phyloP scores from a whole-genome alignment of 306 rosid genomes.

The Quercus parvula region DNA sequence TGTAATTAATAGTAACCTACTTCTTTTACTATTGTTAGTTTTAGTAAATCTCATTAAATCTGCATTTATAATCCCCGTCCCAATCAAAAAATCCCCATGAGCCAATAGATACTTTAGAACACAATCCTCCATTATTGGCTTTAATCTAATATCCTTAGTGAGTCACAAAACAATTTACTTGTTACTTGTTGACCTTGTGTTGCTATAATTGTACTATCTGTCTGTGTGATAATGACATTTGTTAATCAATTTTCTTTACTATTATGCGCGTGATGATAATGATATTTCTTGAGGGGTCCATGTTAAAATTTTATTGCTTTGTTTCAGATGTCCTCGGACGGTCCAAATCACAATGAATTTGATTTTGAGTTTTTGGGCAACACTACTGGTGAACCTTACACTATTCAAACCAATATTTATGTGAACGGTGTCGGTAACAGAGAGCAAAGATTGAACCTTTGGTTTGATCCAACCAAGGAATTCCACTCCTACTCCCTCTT shows the following conservation, averaged over 20 bases:
- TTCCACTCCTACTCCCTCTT: constrained; percentile 78
- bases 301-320: neutral
- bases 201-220: neutral
- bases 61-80: constrained; percentile 31
- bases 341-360: constrained; percentile 78
- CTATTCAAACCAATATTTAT: constrained; percentile 80
- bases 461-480: constrained; percentile 84
- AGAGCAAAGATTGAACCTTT: constrained; percentile 87
- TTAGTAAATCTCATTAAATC: constrained; percentile 8
- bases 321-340: constrained; percentile 88
- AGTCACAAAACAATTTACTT: neutral
- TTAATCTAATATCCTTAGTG: neutral
- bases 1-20: constrained; percentile 1
- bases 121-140: neutral
- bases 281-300: neutral
- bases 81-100: neutral
- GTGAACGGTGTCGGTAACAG: constrained; percentile 89
- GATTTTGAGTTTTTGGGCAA: constrained; percentile 96
- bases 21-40: constrained; percentile 11
- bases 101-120: neutral
- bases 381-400: constrained; percentile 84
- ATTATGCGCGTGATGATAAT: neutral
- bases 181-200: neutral
- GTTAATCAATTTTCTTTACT: neutral
- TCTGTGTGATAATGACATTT: constrained; percentile 16